Evolutionary conservation across 1,284 basidiomycete genomes (phyloP).

Genomic region (Porogramme epimiltina): DNA sequence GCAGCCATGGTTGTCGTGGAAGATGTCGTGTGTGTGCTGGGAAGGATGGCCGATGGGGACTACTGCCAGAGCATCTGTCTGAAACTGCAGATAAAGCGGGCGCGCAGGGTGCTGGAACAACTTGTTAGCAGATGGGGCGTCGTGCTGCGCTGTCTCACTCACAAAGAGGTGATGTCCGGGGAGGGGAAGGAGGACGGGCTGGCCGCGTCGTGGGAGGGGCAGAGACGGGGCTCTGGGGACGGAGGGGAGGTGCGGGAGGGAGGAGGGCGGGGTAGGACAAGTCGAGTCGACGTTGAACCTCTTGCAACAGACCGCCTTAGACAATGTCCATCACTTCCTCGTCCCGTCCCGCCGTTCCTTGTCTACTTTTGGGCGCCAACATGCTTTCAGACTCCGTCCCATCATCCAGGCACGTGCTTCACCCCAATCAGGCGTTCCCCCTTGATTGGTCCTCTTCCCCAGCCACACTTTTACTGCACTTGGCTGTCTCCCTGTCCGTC

Average conservation of each 20-base stretch:
- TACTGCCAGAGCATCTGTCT: conserved; percentile 12
- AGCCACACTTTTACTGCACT: no score
- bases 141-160: neutral
- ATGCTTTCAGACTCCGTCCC: neutral
- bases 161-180: neutral
- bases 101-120: neutral
- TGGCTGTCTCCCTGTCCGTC: no score
- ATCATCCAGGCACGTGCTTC: neutral
- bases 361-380: neutral
- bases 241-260: neutral
- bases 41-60: neutral
- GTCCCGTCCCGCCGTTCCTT: neutral
- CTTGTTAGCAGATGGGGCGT: neutral
- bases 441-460: no score
- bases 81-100: neutral
- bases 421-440: neutral
- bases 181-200: neutral
- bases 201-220: no score
- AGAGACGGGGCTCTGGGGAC: neutral
- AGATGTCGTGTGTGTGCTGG: conserved; percentile 5
- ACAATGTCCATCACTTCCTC: no score
- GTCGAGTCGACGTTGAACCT: no score
- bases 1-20: conserved; percentile 31
- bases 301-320: no score
- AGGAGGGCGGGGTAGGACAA: neutral